Evolutionary conservation across 2,329 filamentous ascomycete genomes (phyloP).

Genomic region (Colletotrichum melonis): DNA sequence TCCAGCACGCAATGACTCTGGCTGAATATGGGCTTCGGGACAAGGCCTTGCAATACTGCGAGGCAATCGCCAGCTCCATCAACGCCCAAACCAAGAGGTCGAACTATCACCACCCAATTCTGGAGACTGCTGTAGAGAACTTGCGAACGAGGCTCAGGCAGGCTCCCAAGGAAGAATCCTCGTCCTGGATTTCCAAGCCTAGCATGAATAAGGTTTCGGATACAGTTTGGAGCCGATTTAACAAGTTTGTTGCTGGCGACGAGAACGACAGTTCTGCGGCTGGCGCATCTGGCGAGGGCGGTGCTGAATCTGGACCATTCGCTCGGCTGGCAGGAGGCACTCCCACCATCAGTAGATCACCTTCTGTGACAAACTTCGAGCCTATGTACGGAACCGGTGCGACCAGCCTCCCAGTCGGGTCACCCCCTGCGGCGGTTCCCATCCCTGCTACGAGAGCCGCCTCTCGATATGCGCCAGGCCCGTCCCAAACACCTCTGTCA

Average conservation of each 20-base stretch:
- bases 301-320: slow-evolving; percentile 80
- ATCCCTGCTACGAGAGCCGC: slow-evolving; percentile 54
- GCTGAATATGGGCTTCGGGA: slow-evolving; percentile 85
- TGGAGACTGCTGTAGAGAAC: slow-evolving; percentile 85
- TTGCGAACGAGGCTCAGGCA: slow-evolving; percentile 85
- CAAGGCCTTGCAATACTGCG: slow-evolving; percentile 92
- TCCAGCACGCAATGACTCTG: slow-evolving; percentile 85
- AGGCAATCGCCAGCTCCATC: slow-evolving; percentile 80
- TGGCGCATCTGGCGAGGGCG: slow-evolving; percentile 65
- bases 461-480: slow-evolving; percentile 62
- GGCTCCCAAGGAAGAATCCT: slow-evolving; percentile 82
- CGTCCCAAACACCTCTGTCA: slow-evolving; percentile 43
- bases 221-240: slow-evolving; percentile 91
- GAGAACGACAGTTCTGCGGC: slow-evolving; percentile 76
- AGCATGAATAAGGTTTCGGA: slow-evolving; percentile 96
- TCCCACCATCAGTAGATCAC: slow-evolving; percentile 78
- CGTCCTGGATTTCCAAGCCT: slow-evolving; percentile 93
- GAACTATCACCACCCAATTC: slow-evolving; percentile 82
- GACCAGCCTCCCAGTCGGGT: slow-evolving; percentile 43
- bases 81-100: slow-evolving; percentile 85
- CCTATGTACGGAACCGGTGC: slow-evolving; percentile 70
- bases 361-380: slow-evolving; percentile 78
- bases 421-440: slow-evolving; percentile 47
- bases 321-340: slow-evolving; percentile 82
- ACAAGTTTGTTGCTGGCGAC: slow-evolving; percentile 94